Conservation (phyloP, 1,284 basidiomycete species). For the Fistulina hepatica region DNA sequence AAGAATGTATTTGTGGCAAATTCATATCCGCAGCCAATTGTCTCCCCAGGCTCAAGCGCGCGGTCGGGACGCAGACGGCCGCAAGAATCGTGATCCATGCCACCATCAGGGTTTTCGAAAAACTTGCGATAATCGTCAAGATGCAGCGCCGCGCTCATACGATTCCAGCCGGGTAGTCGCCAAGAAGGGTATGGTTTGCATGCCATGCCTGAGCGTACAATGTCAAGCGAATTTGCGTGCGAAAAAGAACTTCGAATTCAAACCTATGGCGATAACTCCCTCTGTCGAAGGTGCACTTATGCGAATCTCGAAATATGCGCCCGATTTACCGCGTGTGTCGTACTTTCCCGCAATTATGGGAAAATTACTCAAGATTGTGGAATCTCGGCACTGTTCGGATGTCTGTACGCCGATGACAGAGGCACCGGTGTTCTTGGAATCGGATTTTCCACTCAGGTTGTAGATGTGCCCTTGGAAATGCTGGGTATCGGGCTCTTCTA, state of each 20-base stretch:
- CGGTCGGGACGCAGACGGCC: constrained; percentile 23
- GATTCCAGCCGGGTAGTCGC: constrained; percentile 64
- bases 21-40: constrained; percentile 53
- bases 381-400: constrained; percentile 26
- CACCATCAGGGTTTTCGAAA: constrained; percentile 56
- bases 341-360: constrained; percentile 53
- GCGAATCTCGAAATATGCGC: constrained; percentile 58
- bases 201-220: constrained; percentile 37
- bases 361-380: constrained; percentile 47
- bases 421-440: not conserved
- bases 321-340: constrained; percentile 37
- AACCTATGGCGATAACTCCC: constrained; percentile 50
- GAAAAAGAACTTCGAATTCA: constrained; percentile 10
- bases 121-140: constrained; percentile 64
- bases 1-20: constrained; percentile 43
- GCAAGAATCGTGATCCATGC: constrained; percentile 39
- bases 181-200: constrained; percentile 54
- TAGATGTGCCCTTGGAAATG: not conserved
- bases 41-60: constrained; percentile 36
- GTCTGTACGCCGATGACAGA: not conserved
- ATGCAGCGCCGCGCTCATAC: constrained; percentile 52
- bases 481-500: not conserved
- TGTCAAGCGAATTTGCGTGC: not conserved
- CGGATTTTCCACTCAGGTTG: too few relatives aligned
- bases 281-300: constrained; percentile 40